phyloP scores from a whole-genome alignment of 257 asterid species.

The Rauvolfia tetraphylla region DNA sequence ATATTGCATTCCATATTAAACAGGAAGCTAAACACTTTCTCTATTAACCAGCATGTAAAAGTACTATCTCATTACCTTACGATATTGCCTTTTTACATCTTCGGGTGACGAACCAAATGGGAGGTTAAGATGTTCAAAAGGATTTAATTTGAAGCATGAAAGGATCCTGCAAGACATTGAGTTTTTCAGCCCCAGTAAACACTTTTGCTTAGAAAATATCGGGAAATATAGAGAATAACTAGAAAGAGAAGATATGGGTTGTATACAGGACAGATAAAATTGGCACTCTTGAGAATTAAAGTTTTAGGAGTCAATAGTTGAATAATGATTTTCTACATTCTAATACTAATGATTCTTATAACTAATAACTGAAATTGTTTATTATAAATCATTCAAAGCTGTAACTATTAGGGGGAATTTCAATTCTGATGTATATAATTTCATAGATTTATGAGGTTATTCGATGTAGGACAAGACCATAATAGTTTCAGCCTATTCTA shows the following conservation, averaged over 20 bases:
- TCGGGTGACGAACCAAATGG: conserved; percentile 73
- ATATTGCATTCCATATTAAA: neutral
- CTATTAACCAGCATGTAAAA: conserved; percentile 6
- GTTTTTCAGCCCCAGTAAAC: conserved; percentile 9
- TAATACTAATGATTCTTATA: neutral
- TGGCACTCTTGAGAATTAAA: neutral
- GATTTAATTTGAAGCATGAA: conserved; percentile 93
- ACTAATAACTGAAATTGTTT: neutral
- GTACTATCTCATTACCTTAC: conserved; percentile 53
- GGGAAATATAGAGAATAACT: neutral
- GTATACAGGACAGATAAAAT: neutral
- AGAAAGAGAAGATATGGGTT: no score
- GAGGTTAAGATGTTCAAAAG: conserved; percentile 87
- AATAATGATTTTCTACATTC: neutral
- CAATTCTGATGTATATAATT: neutral
- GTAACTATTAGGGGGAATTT: neutral
- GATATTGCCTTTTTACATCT: conserved; percentile 84
- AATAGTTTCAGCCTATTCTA: no score
- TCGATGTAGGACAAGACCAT: no score
- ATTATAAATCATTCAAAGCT: neutral
- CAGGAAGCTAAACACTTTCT: neutral
- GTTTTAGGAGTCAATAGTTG: neutral
- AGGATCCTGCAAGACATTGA: conserved; percentile 67
- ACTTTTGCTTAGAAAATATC: neutral
- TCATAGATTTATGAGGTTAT: neutral